Evolutionary conservation across 164 flowering plant species (phyloP).

Genomic region (Buxus sempervirens): DNA sequence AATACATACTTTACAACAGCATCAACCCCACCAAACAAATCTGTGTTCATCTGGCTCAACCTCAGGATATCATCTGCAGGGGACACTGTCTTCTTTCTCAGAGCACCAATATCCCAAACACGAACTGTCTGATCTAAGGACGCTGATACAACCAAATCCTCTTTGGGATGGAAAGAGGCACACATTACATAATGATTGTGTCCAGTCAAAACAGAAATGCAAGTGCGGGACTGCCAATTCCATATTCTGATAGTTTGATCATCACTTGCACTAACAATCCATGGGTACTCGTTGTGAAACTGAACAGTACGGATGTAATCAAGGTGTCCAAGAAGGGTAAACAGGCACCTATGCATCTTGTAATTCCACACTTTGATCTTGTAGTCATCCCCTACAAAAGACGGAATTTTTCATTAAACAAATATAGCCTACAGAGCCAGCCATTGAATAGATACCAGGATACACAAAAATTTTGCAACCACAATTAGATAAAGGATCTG

Average conservation of each 20-base stretch:
- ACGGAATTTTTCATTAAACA: conserved; percentile 1
- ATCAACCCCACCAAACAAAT: conserved; percentile 50
- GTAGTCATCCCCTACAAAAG: conserved; percentile 50
- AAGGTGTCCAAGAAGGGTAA: conserved; percentile 56
- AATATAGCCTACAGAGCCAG: not conserved
- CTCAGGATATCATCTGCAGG: conserved; percentile 48
- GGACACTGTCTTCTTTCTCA: conserved; percentile 44
- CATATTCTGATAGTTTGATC: conserved; percentile 56
- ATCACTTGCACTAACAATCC: conserved; percentile 61
- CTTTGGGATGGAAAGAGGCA: conserved; percentile 53
- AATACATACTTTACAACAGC: conserved; percentile 53
- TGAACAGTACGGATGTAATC: conserved; percentile 59
- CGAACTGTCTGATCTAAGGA: conserved; percentile 53
- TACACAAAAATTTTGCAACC: not conserved
- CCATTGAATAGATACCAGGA: not conserved
- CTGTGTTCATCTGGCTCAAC: conserved; percentile 44
- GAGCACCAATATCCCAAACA: conserved; percentile 53
- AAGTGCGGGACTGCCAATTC: conserved; percentile 57
- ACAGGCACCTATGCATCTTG: conserved; percentile 44
- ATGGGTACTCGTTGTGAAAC: conserved; percentile 48
- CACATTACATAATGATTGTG: conserved; percentile 62
- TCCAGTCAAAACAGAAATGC: conserved; percentile 51
- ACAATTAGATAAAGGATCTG: too few species aligned
- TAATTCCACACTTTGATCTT: conserved; percentile 56
- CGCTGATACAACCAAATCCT: conserved; percentile 50